Evolutionary conservation across 306 rosid species (phyloP).

Genomic region (Cyamopsis tetragonoloba): DNA sequence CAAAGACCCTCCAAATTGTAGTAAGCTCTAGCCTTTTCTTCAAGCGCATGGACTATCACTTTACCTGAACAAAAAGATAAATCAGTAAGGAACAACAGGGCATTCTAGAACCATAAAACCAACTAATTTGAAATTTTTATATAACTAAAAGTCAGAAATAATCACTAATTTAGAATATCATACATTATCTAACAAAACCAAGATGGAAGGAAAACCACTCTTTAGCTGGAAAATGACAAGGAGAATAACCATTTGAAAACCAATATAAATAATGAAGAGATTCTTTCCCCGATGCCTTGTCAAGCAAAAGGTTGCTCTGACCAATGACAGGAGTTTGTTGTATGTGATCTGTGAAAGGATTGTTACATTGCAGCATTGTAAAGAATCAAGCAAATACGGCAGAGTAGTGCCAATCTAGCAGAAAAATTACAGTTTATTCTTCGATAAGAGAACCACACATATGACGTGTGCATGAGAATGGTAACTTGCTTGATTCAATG

Average conservation of each 20-base stretch:
- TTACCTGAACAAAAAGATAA: conserved; percentile 48
- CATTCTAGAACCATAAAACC: conserved; percentile 12
- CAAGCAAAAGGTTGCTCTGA: not conserved
- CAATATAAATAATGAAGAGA: not conserved
- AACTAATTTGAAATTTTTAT: not conserved
- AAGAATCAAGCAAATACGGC: not conserved
- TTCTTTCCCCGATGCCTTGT: not conserved
- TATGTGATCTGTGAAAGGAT: not conserved
- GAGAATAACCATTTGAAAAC: conserved; percentile 1
- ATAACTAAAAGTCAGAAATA: not conserved
- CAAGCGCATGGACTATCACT: conserved; percentile 88
- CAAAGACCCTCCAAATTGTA: conserved; percentile 86
- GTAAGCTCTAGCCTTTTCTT: conserved; percentile 91
- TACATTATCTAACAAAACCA: not conserved
- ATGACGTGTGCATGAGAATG: not conserved
- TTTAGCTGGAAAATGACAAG: not conserved
- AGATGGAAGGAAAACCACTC: not conserved
- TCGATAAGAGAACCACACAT: not conserved
- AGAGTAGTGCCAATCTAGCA: not conserved
- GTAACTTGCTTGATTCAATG: not conserved
- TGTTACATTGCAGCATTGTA: not conserved
- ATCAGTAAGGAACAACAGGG: not conserved
- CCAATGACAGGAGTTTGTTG: not conserved
- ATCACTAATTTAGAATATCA: not conserved
- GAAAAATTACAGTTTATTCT: not conserved